Evolutionary conservation across 2,329 filamentous ascomycete species (phyloP).

Genomic region (Neofusicoccum laricinum): DNA sequence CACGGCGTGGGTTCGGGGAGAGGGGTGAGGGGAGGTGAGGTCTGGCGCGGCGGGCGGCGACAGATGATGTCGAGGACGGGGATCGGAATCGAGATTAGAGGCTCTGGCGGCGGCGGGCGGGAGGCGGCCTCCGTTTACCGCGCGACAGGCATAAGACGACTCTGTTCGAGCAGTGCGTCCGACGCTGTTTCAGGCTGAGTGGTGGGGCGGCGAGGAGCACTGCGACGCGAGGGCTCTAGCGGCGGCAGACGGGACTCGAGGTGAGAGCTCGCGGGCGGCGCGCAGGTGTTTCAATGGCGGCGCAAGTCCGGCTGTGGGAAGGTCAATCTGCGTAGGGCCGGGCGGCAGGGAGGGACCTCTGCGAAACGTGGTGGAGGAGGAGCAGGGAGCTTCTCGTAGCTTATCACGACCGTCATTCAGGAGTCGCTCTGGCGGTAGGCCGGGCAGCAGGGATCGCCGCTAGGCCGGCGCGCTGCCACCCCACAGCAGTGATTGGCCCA

Average conservation of each 20-base stretch:
- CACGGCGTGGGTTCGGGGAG: background rate
- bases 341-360: background rate
- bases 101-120: slow-evolving; percentile 3
- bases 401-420: slow-evolving; percentile 9
- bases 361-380: background rate
- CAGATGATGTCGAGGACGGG: slow-evolving; percentile 7
- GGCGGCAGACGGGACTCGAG: background rate
- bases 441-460: slow-evolving; percentile 13
- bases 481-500: slow-evolving; percentile 7
- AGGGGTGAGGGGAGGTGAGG: background rate
- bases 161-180: slow-evolving; percentile 5
- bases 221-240: background rate
- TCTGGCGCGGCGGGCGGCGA: background rate
- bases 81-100: background rate
- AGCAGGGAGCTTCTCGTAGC: slow-evolving; percentile 9
- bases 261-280: background rate
- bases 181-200: slow-evolving; percentile 6
- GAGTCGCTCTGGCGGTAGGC: slow-evolving; percentile 10
- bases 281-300: background rate
- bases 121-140: slow-evolving; percentile 9
- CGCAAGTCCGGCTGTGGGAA: background rate
- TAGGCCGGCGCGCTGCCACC: slow-evolving; percentile 3
- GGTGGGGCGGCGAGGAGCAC: background rate
- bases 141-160: slow-evolving; percentile 14
- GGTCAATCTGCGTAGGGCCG: slow-evolving; percentile 1